Evolutionary conservation across 495 filamentous ascomycete species (phyloP).

Genomic region (Lepraria neglecta): DNA sequence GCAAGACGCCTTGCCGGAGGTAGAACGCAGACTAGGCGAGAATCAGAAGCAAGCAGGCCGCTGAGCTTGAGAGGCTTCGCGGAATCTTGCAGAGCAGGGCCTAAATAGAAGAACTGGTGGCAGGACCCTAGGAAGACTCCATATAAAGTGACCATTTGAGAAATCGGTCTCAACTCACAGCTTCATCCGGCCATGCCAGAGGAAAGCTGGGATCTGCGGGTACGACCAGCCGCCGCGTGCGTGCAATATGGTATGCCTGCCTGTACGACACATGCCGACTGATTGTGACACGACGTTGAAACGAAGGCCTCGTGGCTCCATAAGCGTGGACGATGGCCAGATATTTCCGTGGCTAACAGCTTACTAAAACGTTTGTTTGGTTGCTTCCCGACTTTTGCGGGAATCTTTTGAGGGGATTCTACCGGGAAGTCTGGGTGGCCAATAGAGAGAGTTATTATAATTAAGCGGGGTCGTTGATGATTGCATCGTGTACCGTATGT

Average conservation of each 20-base stretch:
- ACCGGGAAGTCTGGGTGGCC: neutral
- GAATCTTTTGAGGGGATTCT: no score
- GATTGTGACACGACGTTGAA: no score
- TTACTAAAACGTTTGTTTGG: no score
- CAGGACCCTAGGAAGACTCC: neutral
- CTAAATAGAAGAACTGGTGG: neutral
- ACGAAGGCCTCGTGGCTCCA: no score
- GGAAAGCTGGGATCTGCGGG: no score
- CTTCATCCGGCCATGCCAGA: no score
- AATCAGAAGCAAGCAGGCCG: slow-evolving; percentile 1
- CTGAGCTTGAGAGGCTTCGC: neutral
- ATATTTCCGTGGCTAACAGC: no score
- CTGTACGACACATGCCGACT: no score
- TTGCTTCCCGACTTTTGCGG: no score
- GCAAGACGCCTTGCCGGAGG: slow-evolving; percentile 19
- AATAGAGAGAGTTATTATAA: neutral
- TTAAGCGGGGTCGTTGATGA: neutral
- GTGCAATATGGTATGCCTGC: no score
- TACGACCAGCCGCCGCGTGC: no score
- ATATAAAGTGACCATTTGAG: neutral
- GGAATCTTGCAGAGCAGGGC: neutral
- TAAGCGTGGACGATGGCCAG: no score
- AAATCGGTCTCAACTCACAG: neutral
- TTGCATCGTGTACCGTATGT: neutral
- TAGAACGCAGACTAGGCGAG: slow-evolving; percentile 16